Evolutionary conservation across 768 basidiomycete genomes (phyloP), one percentile per base, ranked within the genome.

Genomic region (Leccinum subtestaceum): DNA sequence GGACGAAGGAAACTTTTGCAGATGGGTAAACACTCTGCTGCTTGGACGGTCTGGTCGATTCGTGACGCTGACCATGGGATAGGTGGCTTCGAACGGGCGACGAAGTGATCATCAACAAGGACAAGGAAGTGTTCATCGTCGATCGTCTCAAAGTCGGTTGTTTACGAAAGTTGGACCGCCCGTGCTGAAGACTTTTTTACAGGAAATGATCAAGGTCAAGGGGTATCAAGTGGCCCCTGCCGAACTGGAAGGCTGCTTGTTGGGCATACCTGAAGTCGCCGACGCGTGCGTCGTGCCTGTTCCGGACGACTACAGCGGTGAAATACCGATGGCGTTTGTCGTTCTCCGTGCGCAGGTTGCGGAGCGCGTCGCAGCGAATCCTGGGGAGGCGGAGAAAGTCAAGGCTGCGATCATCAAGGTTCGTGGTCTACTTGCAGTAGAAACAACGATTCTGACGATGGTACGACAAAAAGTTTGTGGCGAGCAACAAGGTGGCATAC

Each of bases 201-300:
- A 85, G 84, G 86, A 88, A 72, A 78, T 88, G 29, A 73, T 89
- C 67, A 89, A 89, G 74, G 84, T 86, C 46, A 80, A 74, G 65
- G 88, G 89, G 2, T 87, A 86, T 67, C 88, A 90, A 67, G 88
- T 90, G 1, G 86, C 88, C 1, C 88, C 88, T 2, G 87, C 88
- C 4, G 87, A 88, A 61, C 75, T 89, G 9, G 88, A 89, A 65
- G 88, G 82, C 19, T 85, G 85, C 59, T 65, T 87, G n/a, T 68
- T 87, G 25, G 79, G 76, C 47, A 84, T 88, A 62, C 71, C 79
- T 1, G 86, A 86, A 63, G 81, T 89, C 23, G 75, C 77, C 4
- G 82, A 86, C 46, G 77, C 77, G 2, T 88, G 88, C 61, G 87
- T 90, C 2, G 82, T 90, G 17, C 82, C 85, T 1, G 65, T 86